phyloP scores from a whole-genome alignment of 345 rosid genomes.

The Euphorbia pulcherrima region DNA sequence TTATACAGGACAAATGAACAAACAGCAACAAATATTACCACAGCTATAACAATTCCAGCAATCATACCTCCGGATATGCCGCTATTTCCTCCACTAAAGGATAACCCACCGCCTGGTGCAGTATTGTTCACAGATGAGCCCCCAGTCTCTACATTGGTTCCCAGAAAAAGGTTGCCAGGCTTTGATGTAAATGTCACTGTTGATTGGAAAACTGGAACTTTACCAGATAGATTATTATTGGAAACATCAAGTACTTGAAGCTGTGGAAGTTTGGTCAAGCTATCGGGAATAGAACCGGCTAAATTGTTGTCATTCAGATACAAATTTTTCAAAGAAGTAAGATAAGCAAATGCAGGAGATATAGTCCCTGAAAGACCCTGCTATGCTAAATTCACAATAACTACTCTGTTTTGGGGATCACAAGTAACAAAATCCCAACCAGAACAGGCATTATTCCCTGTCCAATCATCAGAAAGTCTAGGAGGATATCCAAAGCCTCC shows the following conservation, averaged over 20 bases:
- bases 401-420: slow-evolving; percentile 36
- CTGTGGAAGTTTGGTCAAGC: slow-evolving; percentile 38
- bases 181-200: neutral
- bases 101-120: neutral
- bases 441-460: slow-evolving; percentile 44
- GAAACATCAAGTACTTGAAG: slow-evolving; percentile 19
- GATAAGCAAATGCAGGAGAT: slow-evolving; percentile 60
- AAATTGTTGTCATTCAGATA: slow-evolving; percentile 53
- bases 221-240: slow-evolving; percentile 16
- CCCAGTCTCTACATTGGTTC: neutral
- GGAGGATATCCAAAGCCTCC: slow-evolving; percentile 65
- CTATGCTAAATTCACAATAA: slow-evolving; percentile 45
- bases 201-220: slow-evolving; percentile 1
- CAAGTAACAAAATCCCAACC: slow-evolving; percentile 60
- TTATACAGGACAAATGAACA: slow-evolving; percentile 14
- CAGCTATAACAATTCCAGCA: slow-evolving; percentile 20
- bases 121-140: neutral
- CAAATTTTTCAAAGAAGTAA: slow-evolving; percentile 48
- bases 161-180: slow-evolving; percentile 16
- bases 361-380: slow-evolving; percentile 51
- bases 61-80: slow-evolving; percentile 15
- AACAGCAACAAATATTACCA: slow-evolving; percentile 16
- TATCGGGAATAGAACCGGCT: slow-evolving; percentile 62
- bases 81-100: slow-evolving; percentile 6
- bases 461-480: slow-evolving; percentile 53